Base-by-base conservation (phyloP, 495 filamentous ascomycete genomes). In the Physcia stellaris region DNA sequence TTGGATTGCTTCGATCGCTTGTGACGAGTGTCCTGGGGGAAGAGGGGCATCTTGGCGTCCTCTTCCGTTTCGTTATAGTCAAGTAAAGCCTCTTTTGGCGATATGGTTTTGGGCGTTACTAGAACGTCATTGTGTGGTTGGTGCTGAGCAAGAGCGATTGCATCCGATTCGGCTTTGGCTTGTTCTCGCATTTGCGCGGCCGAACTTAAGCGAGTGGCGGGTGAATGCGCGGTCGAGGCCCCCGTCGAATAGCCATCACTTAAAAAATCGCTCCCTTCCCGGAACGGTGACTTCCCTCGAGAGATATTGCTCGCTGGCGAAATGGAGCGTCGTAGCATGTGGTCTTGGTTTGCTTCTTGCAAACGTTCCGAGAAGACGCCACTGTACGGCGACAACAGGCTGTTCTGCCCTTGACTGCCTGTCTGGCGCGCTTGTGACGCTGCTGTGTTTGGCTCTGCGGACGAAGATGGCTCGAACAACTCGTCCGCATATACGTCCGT, bases 41-140 rank as follows among this genome's bases (percentile, higher is more conserved):
- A 87, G 22, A 92, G 58, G 24, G 83, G 74, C 46, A 79, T 69
- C 40, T 71, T 70, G 5, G 71, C 60, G 37, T 80, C 79, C 0
- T 79, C 80, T 11, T 81, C 75, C 6, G 68, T 58, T 30, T 86
- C 81, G 40, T 79, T 68, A 55, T 85, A 94, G 19, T 94, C 88
- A 42, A 93, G 63, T 42, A 88, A 55, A 4, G 86, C 85, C 51
- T 96, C 90, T 64, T 95, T 93, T 22, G 90, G 90, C 11, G 90
- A 98, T 37, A 98, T 95, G 4, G 92, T 95, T 54, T 83, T 83
- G 0, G 83, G 77, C 10, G 75, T 75, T 43, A 63, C 49, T 16
- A 40, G 32, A 30, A 46, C 49, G 20, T 38, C 29, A n/a, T 41
- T 24, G 35, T 37, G 40, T 26, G 48, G 45, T 3, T 55, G 53